Base-by-base conservation (phyloP, 2,329 filamentous ascomycete genomes). In the Colletotrichum higginsianum region DNA sequence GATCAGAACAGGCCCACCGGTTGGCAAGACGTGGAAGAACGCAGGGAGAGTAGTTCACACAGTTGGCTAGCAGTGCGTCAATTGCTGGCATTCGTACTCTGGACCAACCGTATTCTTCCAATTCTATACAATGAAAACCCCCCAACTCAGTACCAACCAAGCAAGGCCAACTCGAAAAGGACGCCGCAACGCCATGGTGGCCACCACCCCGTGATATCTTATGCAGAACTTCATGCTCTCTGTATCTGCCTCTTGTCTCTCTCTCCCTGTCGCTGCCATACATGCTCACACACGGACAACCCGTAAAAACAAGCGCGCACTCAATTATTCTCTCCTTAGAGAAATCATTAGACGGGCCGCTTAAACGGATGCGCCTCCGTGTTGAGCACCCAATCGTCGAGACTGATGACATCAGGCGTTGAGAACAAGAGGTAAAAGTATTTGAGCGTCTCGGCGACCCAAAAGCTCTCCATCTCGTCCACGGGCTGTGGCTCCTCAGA, bases 401-500 rank as follows among this genome's bases (percentile, higher is more conserved):
- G 82, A 77, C 87, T 92, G 50, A 93, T 83, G n/a, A 92, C 82
- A 61, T 87, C 85, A 0, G 92, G 91, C 67, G 91, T 82, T 26
- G 90, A 90, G 79, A 93, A 98, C 61, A 97, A 86, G 67, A 98
- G 81, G 80, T 94, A 98, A 75, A 96, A 97, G 79, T 97, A 97
- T 85, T 97, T 98, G 76, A 98, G 84, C 50, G 94, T 98, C 86
- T 98, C 95, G 4, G 93, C 93, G 72, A 94, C 86, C 94, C 95
- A 98, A 81, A 97, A 97, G 78, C 93, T 95, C 84, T 97, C 93
- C 93, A 96, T 95, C 75, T 86, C 85, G 79, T 95, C 89, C 49
- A 81, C 79, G 66, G 86, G 83, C 12, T 76, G 77, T 1, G 86
- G 81, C 21, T 85, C 79, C 1, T 80, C 69, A 7, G 73, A 67